Evolutionary conservation across 768 basidiomycete genomes (phyloP), one percentile per base, ranked within the genome.

Genomic region (Mycena olivaceomarginata): DNA sequence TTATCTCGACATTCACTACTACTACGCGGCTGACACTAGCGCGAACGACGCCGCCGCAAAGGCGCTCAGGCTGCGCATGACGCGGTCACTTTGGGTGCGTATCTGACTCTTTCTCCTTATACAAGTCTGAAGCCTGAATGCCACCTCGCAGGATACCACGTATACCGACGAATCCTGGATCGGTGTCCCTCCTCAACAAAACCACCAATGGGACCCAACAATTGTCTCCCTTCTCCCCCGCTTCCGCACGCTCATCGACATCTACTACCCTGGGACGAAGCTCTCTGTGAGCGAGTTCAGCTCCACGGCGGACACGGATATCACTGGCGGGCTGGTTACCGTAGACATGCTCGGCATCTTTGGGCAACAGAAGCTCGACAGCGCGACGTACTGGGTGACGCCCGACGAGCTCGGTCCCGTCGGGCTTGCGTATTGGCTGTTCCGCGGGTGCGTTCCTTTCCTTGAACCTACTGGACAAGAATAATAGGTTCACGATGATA

Each of bases 1-100:
- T 80, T 90, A 87, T 81, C 88, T 92, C 68, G 91, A 91, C 79
- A 87, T 92, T 72, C 91, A 92, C 75, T 92, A 91, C 79, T 92
- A 92, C 84, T 91, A 87, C 86, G 85, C 86, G 67, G 78, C 89
- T 13, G 90, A 91, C 77, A 90, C 90, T 10, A 91, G 89, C 73
- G 88, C 90, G n/a, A 89, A 90, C 77, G 88, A 91, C 79, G 89
- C 79, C 57, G 86, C 89, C 40, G 89, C 90, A 6, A 89, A 90
- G 80, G 90, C 91, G 22, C 83, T 91, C 51, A 85, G 90, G 11
- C 81, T 92, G 67, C 85, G 91, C 57, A 85, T 86, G 84, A 89
- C 90, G 37, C 87, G 90, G n/a, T 88, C 88, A 72, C 83, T 89
- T 45, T 92, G 91, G 91, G 89, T 88, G 79, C 18, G 76, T 43